Evolutionary conservation across 108 stramenopile species (phyloP).

Genomic region (Pseudonitzschia pungens): DNA sequence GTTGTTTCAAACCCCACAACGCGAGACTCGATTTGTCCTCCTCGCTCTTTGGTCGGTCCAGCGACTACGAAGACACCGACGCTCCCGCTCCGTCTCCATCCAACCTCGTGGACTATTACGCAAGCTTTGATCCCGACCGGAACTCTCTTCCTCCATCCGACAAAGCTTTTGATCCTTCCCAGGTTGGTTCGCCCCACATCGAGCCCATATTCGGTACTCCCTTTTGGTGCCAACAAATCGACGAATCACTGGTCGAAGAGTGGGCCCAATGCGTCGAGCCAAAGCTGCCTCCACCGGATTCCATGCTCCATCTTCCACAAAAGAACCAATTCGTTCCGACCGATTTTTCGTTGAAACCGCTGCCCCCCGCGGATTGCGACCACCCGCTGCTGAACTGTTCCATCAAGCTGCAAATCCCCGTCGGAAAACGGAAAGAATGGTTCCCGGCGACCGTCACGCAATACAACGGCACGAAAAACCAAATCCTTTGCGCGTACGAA

Average conservation of each 20-base stretch:
- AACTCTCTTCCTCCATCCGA: slow-evolving; percentile 10
- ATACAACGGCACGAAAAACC: slow-evolving; percentile 58
- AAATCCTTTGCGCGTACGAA: slow-evolving; percentile 68
- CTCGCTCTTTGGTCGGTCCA: slow-evolving; percentile 61
- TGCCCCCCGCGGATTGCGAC: slow-evolving; percentile 66
- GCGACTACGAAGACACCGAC: slow-evolving; percentile 50
- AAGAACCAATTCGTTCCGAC: slow-evolving; percentile 75
- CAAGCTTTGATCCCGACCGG: neutral
- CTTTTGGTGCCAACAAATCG: slow-evolving; percentile 24
- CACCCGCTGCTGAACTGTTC: slow-evolving; percentile 77
- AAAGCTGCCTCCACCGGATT: slow-evolving; percentile 47
- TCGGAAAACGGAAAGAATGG: slow-evolving; percentile 76
- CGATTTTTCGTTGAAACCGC: slow-evolving; percentile 63
- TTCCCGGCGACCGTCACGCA: slow-evolving; percentile 68
- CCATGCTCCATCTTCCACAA: slow-evolving; percentile 60
- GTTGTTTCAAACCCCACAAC: slow-evolving; percentile 67
- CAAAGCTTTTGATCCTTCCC: slow-evolving; percentile 8
- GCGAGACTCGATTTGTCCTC: slow-evolving; percentile 76
- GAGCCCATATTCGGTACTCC: slow-evolving; percentile 37
- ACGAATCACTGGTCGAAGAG: slow-evolving; percentile 29
- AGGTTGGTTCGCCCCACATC: slow-evolving; percentile 14
- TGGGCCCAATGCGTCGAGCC: slow-evolving; percentile 49
- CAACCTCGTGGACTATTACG: slow-evolving; percentile 14
- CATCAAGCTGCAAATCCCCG: slow-evolving; percentile 68
- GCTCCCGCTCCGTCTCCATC: neutral